These are phyloP conservation scores for Dicorynia guianensis DNA, from an alignment of 306 rosid genomes.

Conservation along the genomic window DNA sequence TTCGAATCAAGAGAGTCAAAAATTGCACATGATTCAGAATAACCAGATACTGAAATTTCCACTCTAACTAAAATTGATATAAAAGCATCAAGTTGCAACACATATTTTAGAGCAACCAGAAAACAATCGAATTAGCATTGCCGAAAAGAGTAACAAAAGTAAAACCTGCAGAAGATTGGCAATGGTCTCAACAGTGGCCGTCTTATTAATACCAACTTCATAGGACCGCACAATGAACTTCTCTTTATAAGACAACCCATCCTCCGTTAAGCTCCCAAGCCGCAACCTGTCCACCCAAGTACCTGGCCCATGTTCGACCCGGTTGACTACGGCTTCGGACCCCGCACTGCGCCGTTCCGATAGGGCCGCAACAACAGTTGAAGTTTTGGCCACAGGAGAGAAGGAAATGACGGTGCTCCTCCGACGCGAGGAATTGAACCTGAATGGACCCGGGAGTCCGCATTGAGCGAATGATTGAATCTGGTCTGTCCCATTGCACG, in stretches of 20 bases:
- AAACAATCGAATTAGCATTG: background rate
- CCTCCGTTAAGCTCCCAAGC: constrained; percentile 74
- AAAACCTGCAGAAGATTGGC: constrained; percentile 76
- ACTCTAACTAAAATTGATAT: background rate
- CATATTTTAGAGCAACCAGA: background rate
- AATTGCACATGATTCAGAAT: background rate
- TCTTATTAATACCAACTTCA: constrained; percentile 80
- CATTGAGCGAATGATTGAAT: constrained; percentile 72
- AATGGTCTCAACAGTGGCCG: constrained; percentile 81
- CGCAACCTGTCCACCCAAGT: constrained; percentile 77
- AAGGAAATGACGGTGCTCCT: constrained; percentile 22
- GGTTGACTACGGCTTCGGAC: constrained; percentile 40
- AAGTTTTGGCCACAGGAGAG: constrained; percentile 6
- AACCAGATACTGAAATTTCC: background rate
- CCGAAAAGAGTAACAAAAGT: background rate
- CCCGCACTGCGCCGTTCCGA: constrained; percentile 36
- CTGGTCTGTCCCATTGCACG: constrained; percentile 75
- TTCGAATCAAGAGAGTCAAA: background rate
- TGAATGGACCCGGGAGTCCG: constrained; percentile 51
- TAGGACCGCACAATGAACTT: constrained; percentile 73
- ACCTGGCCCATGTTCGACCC: constrained; percentile 50
- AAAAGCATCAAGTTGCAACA: background rate
- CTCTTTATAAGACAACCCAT: constrained; percentile 72
- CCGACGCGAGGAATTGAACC: constrained; percentile 37
- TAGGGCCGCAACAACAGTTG: constrained; percentile 47